A percentile compares a stretch with the other conserved stretches of the same genome.
phyloP scores from a whole-genome alignment of 1,284 basidiomycete genomes.

The Rhizoctonia solani region DNA sequence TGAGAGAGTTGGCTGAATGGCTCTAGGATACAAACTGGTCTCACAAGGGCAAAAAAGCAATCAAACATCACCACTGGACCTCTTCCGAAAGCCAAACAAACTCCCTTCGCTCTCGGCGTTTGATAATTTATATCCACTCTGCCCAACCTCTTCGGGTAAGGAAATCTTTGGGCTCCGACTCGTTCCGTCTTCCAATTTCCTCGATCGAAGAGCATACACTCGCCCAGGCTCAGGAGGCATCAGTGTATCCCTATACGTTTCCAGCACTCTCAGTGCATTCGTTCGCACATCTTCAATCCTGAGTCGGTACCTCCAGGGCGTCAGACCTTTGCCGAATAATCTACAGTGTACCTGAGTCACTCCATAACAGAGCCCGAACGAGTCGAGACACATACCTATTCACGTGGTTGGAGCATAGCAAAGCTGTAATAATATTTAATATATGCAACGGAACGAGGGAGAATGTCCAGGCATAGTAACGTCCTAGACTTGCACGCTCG shows the following conservation, averaged over 20 bases:
- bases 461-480: slow-evolving; percentile 65
- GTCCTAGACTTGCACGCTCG: slow-evolving; percentile 58
- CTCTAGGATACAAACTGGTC: no score
- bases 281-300: slow-evolving; percentile 51
- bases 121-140: neutral
- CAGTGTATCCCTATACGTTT: slow-evolving; percentile 19
- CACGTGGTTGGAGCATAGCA: slow-evolving; percentile 75
- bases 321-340: slow-evolving; percentile 70
- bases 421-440: slow-evolving; percentile 61
- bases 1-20: no score
- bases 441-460: slow-evolving; percentile 67
- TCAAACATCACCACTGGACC: neutral
- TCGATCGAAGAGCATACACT: slow-evolving; percentile 30
- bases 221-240: slow-evolving; percentile 18
- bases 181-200: slow-evolving; percentile 12
- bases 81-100: slow-evolving; percentile 26
- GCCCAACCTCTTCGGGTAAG: neutral
- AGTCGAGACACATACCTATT: slow-evolving; percentile 52
- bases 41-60: no score
- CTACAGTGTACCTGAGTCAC: slow-evolving; percentile 6
- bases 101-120: slow-evolving; percentile 15
- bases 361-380: neutral
- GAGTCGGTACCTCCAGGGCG: slow-evolving; percentile 67
- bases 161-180: slow-evolving; percentile 28
- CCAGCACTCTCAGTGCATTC: slow-evolving; percentile 47